phyloP scores from a whole-genome alignment of 495 filamentous ascomycete species.

The Hypoxylon intermedium region DNA sequence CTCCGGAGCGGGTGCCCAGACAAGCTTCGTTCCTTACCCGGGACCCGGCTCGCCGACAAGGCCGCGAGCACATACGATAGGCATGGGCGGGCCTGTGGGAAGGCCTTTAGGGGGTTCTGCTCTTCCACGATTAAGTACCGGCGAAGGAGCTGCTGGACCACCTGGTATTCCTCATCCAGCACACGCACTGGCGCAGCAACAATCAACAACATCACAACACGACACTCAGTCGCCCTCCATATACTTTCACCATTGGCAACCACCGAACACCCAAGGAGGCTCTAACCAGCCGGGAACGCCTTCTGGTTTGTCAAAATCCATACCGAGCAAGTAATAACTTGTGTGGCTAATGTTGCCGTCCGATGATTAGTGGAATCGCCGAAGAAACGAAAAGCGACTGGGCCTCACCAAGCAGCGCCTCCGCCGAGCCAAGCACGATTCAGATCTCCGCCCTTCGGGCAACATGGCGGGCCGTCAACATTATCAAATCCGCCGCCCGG shows the following conservation, averaged over 20 bases:
- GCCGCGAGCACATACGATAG: slow-evolving; percentile 46
- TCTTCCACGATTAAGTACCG: slow-evolving; percentile 42
- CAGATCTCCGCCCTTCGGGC: slow-evolving; percentile 64
- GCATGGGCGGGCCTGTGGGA: slow-evolving; percentile 45
- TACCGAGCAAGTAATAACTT: slow-evolving; percentile 56
- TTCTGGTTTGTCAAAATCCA: slow-evolving; percentile 69
- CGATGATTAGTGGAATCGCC: slow-evolving; percentile 66
- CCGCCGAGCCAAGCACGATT: slow-evolving; percentile 62
- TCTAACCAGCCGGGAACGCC: slow-evolving; percentile 68
- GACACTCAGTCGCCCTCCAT: slow-evolving; percentile 72
- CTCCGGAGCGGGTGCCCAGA: slow-evolving; percentile 48
- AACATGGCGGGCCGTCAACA: slow-evolving; percentile 59
- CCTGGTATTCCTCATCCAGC: slow-evolving; percentile 41
- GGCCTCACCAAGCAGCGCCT: slow-evolving; percentile 64
- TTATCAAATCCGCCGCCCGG: slow-evolving; percentile 63
- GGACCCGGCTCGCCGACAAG: slow-evolving; percentile 53
- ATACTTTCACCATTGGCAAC: slow-evolving; percentile 93
- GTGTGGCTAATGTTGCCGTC: slow-evolving; percentile 58
- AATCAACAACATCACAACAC: slow-evolving; percentile 52
- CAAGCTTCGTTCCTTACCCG: slow-evolving; percentile 44
- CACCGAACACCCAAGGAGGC: slow-evolving; percentile 68
- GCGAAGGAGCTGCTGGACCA: slow-evolving; percentile 31
- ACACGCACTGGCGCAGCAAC: slow-evolving; percentile 45
- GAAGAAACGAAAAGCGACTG: slow-evolving; percentile 75
- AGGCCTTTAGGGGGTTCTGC: slow-evolving; percentile 41